A percentile compares a stretch with the other conserved stretches of the same genome.
These are phyloP conservation scores for Collybia sordida DNA, from an alignment of 768 basidiomycete species.

Conservation along the genomic window DNA sequence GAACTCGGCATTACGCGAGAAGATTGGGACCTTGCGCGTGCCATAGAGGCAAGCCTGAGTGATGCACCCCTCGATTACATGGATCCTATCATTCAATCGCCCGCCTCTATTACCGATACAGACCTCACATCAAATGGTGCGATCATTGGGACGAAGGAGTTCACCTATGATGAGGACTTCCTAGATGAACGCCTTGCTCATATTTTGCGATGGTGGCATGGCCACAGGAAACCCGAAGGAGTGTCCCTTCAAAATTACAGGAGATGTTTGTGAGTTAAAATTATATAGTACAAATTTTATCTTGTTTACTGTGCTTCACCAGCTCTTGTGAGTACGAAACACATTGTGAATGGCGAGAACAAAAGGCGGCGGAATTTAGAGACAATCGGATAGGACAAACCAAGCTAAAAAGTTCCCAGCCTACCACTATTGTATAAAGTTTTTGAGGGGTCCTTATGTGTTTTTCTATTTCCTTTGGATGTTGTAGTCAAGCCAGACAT, in stretches of 20 bases:
- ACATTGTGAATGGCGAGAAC: conserved; percentile 81
- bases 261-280: conserved; percentile 68
- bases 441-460: no score
- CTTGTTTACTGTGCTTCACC: background rate
- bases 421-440: no score
- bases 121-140: conserved; percentile 15
- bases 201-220: conserved; percentile 76
- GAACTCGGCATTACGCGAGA: conserved; percentile 24
- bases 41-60: conserved; percentile 46
- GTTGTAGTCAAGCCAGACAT: no score
- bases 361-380: conserved; percentile 42
- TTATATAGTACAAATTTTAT: background rate
- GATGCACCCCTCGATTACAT: conserved; percentile 15
- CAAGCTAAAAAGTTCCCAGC: no score
- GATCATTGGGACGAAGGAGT: conserved; percentile 67
- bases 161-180: conserved; percentile 49
- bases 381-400: background rate
- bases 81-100: background rate
- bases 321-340: conserved; percentile 74
- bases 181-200: conserved; percentile 55
- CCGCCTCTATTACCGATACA: conserved; percentile 3
- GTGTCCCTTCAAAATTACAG: conserved; percentile 58
- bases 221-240: conserved; percentile 65
- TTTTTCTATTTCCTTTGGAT: no score
- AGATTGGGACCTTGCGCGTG: conserved; percentile 41